Evolutionary conservation across 1,139 yeast species (phyloP), one percentile per base, ranked within the genome.

Genomic region (Zygotorulaspora mrakii): DNA sequence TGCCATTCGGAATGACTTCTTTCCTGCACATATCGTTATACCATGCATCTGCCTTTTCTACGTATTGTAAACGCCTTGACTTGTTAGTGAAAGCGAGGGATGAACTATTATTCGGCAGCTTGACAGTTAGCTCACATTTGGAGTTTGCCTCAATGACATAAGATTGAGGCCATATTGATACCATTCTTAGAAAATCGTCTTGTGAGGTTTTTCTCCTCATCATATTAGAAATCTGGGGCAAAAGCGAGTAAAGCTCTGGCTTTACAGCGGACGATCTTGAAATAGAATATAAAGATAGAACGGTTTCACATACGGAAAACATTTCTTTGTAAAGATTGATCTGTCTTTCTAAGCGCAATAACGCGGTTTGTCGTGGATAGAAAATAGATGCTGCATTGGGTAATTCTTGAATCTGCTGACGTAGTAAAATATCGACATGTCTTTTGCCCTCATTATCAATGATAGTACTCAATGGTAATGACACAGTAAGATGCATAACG

Each of bases 171-270:
- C 64, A 58, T 11, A 59, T 35, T 3, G 52, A 53, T 37, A 33
- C 34, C 46, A 29, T 48, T 47, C 34, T 49, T 31, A 34, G 52
- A 22, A 36, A 57, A 37, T 42, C 53, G 5, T 42, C 44, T 25
- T 49, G 43, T 5, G 49, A 41, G 3, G 49, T 43, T 24, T 49
- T 57, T 14, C 40, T 44, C 22, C 46, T 46, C 48, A 55, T 40
- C 57, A 59, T 53, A 28, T 50, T 57, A 1, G 58, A 48, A 17
- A 58, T 47, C 33, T 57, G 61, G 13, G 62, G 61, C 32, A 60
- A 36, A n/a, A 60, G 13, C 2, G 43, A 24, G 18, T 47, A 39
- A n/a, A 59, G 37, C 14, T 48, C 54, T 4, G 59, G 53, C 1
- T 54, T 46, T 5, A 45, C 34, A 3, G 45, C 42, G 6, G 46